phyloP scores from a whole-genome alignment of 2,329 filamentous ascomycete genomes.

The Blastomyces percursus region DNA sequence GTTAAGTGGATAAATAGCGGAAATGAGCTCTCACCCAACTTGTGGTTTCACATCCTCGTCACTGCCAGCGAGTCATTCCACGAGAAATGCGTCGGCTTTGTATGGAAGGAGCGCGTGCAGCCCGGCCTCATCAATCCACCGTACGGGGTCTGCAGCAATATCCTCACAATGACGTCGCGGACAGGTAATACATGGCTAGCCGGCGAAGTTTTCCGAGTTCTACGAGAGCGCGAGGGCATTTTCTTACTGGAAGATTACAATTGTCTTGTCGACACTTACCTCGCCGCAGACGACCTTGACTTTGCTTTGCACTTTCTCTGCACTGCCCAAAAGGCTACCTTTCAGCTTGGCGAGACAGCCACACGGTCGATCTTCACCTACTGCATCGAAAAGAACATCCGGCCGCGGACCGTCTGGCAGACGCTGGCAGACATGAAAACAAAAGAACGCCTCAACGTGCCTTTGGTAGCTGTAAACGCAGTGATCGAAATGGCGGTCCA shows the following conservation, averaged over 20 bases:
- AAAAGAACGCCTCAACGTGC: slow-evolving; percentile 39
- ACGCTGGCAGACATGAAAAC: slow-evolving; percentile 46
- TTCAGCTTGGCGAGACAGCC: slow-evolving; percentile 46
- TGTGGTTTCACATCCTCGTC: slow-evolving; percentile 67
- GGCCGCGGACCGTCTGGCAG: slow-evolving; percentile 42
- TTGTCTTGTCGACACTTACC: slow-evolving; percentile 61
- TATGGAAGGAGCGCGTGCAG: slow-evolving; percentile 60
- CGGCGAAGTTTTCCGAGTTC: slow-evolving; percentile 56
- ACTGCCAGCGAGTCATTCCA: slow-evolving; percentile 54
- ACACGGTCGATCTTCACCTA: slow-evolving; percentile 53
- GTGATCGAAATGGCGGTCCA: slow-evolving; percentile 44
- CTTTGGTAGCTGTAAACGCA: slow-evolving; percentile 36
- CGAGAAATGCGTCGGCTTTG: slow-evolving; percentile 53
- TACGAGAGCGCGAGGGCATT: slow-evolving; percentile 46
- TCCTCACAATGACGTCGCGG: slow-evolving; percentile 61
- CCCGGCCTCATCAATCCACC: slow-evolving; percentile 49
- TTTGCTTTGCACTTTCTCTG: slow-evolving; percentile 59
- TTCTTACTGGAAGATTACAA: slow-evolving; percentile 65
- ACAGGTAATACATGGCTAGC: slow-evolving; percentile 58
- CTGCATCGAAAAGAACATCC: slow-evolving; percentile 40
- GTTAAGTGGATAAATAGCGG: slow-evolving; percentile 43
- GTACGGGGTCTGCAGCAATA: slow-evolving; percentile 54
- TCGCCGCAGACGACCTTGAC: slow-evolving; percentile 47
- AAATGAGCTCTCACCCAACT: slow-evolving; percentile 39
- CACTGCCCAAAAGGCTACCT: slow-evolving; percentile 58